Percentiles rank a stretch among this genome's conserved stretches.
These are phyloP conservation scores for Trichoderma parareesei DNA, from an alignment of 495 filamentous ascomycete species.

Conservation along the genomic window DNA sequence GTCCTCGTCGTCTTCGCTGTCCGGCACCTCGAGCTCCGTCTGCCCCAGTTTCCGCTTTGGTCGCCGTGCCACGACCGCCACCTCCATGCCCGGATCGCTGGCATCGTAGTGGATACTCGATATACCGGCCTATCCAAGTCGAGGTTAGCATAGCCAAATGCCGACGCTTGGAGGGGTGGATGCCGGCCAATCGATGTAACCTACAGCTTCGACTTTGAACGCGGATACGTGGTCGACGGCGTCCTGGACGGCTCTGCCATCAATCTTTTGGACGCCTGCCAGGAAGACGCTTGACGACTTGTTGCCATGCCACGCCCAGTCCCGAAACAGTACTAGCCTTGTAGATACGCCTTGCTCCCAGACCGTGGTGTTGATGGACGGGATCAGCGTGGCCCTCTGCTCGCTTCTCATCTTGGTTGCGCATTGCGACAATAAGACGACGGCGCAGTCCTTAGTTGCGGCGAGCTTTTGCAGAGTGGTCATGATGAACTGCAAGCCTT, in stretches of 20 bases:
- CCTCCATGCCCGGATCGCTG: conserved; percentile 14
- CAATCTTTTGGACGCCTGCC: conserved; percentile 36
- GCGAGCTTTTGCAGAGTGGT: conserved; percentile 57
- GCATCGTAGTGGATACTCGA: conserved; percentile 18
- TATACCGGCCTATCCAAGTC: conserved; percentile 20
- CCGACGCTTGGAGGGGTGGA: background rate
- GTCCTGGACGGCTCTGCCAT: conserved; percentile 25
- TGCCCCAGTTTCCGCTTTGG: conserved; percentile 38
- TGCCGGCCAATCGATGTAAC: conserved; percentile 14
- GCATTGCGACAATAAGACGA: conserved; percentile 63
- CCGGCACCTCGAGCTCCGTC: conserved; percentile 37
- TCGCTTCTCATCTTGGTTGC: conserved; percentile 57
- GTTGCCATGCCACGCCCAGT: conserved; percentile 37
- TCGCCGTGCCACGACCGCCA: conserved; percentile 13
- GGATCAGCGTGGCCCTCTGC: conserved; percentile 57
- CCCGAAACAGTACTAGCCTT: conserved; percentile 62
- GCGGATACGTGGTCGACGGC: conserved; percentile 26
- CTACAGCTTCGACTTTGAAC: conserved; percentile 33
- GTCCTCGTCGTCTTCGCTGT: conserved; percentile 41
- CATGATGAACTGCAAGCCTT: conserved; percentile 38
- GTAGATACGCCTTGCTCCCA: conserved; percentile 66
- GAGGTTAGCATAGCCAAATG: conserved; percentile 14
- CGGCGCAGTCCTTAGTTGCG: conserved; percentile 54
- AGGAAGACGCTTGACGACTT: conserved; percentile 28
- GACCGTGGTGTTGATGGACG: conserved; percentile 54